Conservation (phyloP, 306 rosid genomes). For the Trichosanthes truncata region DNA sequence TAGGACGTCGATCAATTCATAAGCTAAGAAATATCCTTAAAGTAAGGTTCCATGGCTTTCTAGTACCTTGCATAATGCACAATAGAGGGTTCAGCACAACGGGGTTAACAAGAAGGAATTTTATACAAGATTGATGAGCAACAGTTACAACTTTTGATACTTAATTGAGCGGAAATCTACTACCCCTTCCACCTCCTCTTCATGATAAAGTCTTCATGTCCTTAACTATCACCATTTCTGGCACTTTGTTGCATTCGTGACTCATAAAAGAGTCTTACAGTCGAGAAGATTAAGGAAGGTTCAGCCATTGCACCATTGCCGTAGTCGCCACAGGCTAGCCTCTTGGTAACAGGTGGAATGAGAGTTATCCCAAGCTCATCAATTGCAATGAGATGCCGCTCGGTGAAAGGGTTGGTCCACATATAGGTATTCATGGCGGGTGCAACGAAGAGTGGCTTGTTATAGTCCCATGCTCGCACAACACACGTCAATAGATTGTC, state of each 20-base stretch:
- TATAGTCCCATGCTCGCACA: constrained; percentile 83
- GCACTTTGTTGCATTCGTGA: constrained; percentile 44
- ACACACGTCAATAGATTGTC: constrained; percentile 76
- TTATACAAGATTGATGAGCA: constrained; percentile 6
- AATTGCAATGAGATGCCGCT: constrained; percentile 37
- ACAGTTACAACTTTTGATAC: not conserved
- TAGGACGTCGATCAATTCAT: not conserved
- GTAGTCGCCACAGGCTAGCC: constrained; percentile 73
- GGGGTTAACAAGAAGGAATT: not conserved
- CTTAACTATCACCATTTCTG: constrained; percentile 7
- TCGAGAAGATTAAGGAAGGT: constrained; percentile 69
- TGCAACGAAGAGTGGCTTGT: constrained; percentile 66
- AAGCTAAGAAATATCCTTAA: not conserved
- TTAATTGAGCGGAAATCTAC: not conserved
- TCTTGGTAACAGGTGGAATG: constrained; percentile 64
- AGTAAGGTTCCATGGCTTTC: not conserved
- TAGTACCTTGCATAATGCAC: constrained; percentile 4
- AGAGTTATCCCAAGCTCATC: constrained; percentile 66
- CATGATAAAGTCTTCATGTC: not conserved
- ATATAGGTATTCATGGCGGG: constrained; percentile 66
- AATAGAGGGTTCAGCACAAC: not conserved
- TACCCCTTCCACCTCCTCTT: not conserved
- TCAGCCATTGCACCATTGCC: constrained; percentile 99
- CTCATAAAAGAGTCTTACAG: constrained; percentile 68
- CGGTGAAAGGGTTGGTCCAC: constrained; percentile 78